These are phyloP conservation scores for Rubia occidens DNA, from an alignment of 305 asterid genomes.

Conservation along the genomic window DNA sequence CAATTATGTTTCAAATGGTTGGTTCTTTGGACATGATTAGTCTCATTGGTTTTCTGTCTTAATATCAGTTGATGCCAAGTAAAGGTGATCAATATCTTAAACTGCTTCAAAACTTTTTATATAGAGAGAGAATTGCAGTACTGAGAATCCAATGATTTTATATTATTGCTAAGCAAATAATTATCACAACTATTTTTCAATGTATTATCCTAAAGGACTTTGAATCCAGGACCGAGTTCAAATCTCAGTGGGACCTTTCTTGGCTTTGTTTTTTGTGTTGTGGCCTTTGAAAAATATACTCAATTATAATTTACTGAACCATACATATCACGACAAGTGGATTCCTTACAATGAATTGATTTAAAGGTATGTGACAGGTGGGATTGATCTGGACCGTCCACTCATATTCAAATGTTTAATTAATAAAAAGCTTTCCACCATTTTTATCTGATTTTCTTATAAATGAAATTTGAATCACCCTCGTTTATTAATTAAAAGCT, in stretches of 20 bases:
- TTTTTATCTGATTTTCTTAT: background rate
- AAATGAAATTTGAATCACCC: background rate
- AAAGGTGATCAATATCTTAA: background rate
- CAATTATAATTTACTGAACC: background rate
- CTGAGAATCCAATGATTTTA: background rate
- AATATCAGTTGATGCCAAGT: too few relatives aligned
- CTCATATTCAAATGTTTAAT: too few relatives aligned
- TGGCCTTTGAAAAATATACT: background rate
- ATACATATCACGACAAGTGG: constrained; percentile 14
- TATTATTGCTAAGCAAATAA: background rate
- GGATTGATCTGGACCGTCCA: background rate
- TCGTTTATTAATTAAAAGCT: background rate
- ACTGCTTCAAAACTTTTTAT: background rate
- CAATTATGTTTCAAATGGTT: background rate
- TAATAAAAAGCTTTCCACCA: background rate
- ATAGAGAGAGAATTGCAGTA: background rate
- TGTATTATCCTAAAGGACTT: too few relatives aligned
- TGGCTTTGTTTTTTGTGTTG: background rate
- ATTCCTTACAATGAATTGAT: constrained; percentile 5
- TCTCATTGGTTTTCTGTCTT: background rate
- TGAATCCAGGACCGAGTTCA: too few relatives aligned
- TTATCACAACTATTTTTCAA: background rate
- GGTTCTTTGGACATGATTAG: background rate
- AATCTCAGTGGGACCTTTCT: background rate
- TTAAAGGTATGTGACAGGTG: background rate